These are phyloP conservation scores for Amanita phalloides DNA, from an alignment of 768 basidiomycete genomes.

Conservation along the genomic window DNA sequence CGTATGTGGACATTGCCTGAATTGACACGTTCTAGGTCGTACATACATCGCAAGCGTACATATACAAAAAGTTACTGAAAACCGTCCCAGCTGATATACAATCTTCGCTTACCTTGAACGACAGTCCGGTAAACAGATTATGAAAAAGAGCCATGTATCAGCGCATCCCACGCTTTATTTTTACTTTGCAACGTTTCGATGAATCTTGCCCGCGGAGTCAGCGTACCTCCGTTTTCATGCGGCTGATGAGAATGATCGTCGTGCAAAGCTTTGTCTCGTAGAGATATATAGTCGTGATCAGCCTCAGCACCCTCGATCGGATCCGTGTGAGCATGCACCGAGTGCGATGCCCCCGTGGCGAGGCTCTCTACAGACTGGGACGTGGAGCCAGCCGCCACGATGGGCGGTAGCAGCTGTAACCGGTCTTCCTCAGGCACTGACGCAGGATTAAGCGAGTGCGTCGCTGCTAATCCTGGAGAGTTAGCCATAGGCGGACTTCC, in stretches of 20 bases:
- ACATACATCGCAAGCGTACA: background rate
- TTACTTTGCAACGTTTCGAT: conserved; percentile 48
- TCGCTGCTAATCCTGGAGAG: background rate
- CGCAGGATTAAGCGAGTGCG: conserved; percentile 3
- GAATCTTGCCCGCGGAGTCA: conserved; percentile 34
- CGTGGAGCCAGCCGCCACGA: background rate
- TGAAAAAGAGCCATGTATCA: conserved; percentile 60
- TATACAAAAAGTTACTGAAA: background rate
- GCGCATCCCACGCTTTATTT: conserved; percentile 50
- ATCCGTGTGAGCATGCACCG: background rate
- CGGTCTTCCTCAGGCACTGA: conserved; percentile 1
- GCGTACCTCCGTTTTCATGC: background rate
- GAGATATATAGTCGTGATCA: background rate
- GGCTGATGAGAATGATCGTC: background rate
- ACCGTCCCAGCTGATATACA: background rate
- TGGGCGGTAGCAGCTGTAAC: conserved; percentile 1
- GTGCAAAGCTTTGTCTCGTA: background rate
- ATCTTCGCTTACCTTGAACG: background rate
- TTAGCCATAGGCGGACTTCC: background rate
- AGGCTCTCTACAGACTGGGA: background rate
- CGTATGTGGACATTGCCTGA: background rate
- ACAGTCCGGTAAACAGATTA: conserved; percentile 14
- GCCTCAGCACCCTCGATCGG: background rate
- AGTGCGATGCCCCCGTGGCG: background rate
- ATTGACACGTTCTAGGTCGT: background rate